Evolutionary conservation across 371 early-diverging fungal genomes (phyloP).

Genomic region (Mortierella sp.): DNA sequence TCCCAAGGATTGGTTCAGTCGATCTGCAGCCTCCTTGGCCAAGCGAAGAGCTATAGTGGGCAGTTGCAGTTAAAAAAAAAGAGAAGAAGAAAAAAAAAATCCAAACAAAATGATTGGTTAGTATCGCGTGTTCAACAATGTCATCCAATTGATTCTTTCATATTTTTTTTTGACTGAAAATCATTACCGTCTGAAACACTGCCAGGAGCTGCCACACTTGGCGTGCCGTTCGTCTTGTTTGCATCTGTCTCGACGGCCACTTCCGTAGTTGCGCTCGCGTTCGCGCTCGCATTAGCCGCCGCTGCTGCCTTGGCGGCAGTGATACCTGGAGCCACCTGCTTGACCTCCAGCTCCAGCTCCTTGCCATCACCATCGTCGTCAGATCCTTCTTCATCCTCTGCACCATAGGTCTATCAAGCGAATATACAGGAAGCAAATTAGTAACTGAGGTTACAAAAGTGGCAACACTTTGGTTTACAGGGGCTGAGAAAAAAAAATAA

Average conservation of each 20-base stretch:
- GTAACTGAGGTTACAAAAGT: no score
- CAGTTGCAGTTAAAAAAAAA: no score
- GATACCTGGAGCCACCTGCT: conserved; percentile 63
- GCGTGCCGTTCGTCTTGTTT: background rate
- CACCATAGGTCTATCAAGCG: conserved; percentile 70
- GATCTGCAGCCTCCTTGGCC: conserved; percentile 46
- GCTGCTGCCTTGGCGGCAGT: conserved; percentile 63
- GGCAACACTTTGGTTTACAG: no score
- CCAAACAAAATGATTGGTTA: no score
- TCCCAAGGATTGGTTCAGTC: conserved; percentile 33
- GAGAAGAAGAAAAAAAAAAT: no score
- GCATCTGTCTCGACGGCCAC: background rate
- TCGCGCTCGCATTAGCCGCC: conserved; percentile 59
- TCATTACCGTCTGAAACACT: background rate
- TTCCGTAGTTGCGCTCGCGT: conserved; percentile 38
- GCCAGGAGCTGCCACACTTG: background rate
- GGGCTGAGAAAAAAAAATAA: background rate
- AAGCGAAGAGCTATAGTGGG: conserved; percentile 23
- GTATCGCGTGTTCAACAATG: no score
- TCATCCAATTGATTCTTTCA: no score
- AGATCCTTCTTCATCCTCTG: conserved; percentile 75
- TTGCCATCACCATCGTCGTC: conserved; percentile 68
- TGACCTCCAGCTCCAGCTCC: conserved; percentile 52
- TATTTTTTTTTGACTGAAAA: no score
- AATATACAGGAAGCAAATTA: background rate